Evolutionary conservation across 352 stramenopile species (phyloP), one percentile per base, ranked within the genome.

Genomic region (Phytophthora crassamura): DNA sequence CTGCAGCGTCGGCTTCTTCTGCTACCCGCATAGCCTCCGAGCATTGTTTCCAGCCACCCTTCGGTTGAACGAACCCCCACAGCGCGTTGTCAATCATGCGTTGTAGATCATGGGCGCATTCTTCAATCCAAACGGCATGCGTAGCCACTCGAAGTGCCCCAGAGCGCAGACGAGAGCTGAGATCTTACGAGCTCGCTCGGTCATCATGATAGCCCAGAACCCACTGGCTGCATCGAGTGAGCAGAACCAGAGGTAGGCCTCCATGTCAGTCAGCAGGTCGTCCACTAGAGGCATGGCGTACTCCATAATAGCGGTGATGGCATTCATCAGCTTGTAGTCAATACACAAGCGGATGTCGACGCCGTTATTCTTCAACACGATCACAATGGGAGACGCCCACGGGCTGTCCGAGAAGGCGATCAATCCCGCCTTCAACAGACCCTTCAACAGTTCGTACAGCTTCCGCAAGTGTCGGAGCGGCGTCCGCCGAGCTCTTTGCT

Each of bases 181-280:
- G 7, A 52, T 52, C 45, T 39, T 39, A 3, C 25, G 25, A 3
- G 45, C 45, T 1, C 45, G 11, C 9, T 2, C 8, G 4, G 45
- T 52, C 28, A 52, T 40, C 28, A 52, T 39, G 5, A 52, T 12
- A 5, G 45, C 45, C 45, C 45, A 52, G 45, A 52, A 52, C 14
- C 45, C 45, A 18, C 28, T 52, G 2, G 45, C 45, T 7, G 45
- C 45, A 9, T 52, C 45, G 0, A 52, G 45, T 14, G 45, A 52
- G 30, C n/a, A n/a, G n/a, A n/a, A n/a, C n/a, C n/a, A n/a, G n/a
- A n/a, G n/a, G n/a, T n/a, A n/a, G n/a, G n/a, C n/a, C n/a, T n/a
- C n/a, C n/a, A n/a, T n/a, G n/a, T n/a, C n/a, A n/a, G n/a, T n/a
- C n/a, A n/a, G n/a, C 30, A 52, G 22, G 32, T 38, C 45, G 6